phyloP scores from a whole-genome alignment of 441 rosid species.

The Mallotus japonicus region DNA sequence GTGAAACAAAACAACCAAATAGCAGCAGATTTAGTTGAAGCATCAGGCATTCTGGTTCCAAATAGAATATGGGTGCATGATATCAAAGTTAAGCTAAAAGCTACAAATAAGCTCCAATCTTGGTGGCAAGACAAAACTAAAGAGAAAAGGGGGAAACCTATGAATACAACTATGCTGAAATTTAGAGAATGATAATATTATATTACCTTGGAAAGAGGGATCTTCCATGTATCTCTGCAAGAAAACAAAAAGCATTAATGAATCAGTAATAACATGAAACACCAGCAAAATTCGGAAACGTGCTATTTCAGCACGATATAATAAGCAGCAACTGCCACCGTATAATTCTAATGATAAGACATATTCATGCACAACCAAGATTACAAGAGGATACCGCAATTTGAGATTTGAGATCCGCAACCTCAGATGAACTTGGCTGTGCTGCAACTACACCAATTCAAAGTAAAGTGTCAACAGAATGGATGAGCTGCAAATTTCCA shows the following conservation, averaged over 20 bases:
- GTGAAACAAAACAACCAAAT: neutral
- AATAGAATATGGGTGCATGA: neutral
- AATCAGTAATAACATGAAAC: conserved; percentile 3
- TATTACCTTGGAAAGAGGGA: conserved; percentile 74
- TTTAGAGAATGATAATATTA: neutral
- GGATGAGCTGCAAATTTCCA: conserved; percentile 11
- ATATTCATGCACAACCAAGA: neutral
- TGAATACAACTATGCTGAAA: conserved; percentile 6
- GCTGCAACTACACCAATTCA: conserved; percentile 35
- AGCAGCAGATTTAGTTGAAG: neutral
- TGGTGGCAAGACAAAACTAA: neutral
- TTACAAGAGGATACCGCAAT: conserved; percentile 52
- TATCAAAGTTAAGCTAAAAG: neutral
- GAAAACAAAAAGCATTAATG: conserved; percentile 22
- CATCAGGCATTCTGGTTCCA: neutral
- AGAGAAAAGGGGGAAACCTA: conserved; percentile 3
- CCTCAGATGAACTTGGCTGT: conserved; percentile 33
- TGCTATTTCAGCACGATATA: neutral
- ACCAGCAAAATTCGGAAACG: neutral
- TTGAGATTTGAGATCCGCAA: conserved; percentile 59
- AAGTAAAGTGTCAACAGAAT: conserved; percentile 22
- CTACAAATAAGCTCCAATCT: neutral
- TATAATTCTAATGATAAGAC: neutral
- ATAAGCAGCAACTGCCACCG: neutral
- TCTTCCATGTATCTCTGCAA: conserved; percentile 79